A percentile compares a stretch with the other conserved stretches of the same genome.
phyloP scores from a whole-genome alignment of 768 basidiomycete genomes.

The Neoboletus brunneissimus region DNA sequence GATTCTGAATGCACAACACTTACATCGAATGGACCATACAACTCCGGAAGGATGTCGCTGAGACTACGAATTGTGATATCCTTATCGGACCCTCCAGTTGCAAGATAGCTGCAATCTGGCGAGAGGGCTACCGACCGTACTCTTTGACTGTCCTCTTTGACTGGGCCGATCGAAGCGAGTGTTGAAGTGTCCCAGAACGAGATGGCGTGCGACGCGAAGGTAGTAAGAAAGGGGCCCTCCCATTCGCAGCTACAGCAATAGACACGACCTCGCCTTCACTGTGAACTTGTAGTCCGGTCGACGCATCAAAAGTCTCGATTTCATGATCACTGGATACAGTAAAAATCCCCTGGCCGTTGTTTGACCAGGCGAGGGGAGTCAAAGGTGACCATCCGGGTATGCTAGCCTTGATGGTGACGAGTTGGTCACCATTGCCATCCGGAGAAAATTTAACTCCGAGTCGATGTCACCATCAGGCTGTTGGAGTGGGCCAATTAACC shows the following conservation, averaged over 20 bases:
- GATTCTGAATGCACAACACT: background rate
- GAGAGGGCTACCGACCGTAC: background rate
- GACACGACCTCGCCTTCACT: no score
- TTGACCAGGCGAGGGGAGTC: background rate
- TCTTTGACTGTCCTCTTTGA: background rate
- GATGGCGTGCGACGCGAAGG: no score
- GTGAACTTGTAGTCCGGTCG: no score
- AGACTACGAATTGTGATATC: background rate
- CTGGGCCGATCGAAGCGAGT: background rate
- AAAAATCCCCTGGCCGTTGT: no score
- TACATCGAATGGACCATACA: background rate
- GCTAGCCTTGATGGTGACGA: background rate
- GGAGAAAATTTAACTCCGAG: no score
- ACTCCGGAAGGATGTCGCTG: background rate
- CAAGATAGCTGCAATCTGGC: background rate
- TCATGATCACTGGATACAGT: no score
- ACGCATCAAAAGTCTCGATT: no score
- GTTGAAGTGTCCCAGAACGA: no score
- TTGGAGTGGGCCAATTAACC: no score
- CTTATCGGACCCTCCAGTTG: background rate
- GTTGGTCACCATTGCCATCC: background rate
- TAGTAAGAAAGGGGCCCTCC: no score
- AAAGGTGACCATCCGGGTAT: background rate
- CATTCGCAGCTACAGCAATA: no score
- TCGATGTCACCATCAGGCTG: no score